Base-by-base conservation (phyloP, 1,139 yeast species). In the Taiozyma sp. region DNA sequence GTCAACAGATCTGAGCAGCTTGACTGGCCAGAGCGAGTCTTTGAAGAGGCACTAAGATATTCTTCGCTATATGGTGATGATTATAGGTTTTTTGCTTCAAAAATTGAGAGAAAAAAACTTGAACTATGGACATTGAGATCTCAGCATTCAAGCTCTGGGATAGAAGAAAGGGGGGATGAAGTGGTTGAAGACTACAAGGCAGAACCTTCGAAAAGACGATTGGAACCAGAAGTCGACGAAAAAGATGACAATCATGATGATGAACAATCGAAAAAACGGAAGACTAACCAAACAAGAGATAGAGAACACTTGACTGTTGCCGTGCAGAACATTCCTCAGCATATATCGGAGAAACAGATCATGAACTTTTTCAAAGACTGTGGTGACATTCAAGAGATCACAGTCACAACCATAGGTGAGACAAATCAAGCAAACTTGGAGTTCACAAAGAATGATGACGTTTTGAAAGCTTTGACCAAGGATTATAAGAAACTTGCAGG, bases 381-480 rank as follows among this genome's bases (percentile, higher is more conserved):
- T 67, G 95, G 95, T 1, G 70, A 70, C 2, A 68, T 83, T 2
- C 57, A 65, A 7, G 67, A 73, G 8, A 58, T 74, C 14, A 66
- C 64, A 9, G 50, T 72, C 1, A 56, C 71, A 6, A 61, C 64
- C 2, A 50, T 69, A 0, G 53, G 59, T 3, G 62, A 56, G 24
- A 59, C 48, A 22, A 54, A 64, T 3, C 62, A 68, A 43, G 84
- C 84, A 0, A 68, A 76, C 7, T 60, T 87, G 4, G 95, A 87
- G 59, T 83, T 87, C 57, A 56, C 70, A 0, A 64, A 62, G 6
- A 77, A 76, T 49, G 68, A 68, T n/a, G 81, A 74, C 42, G 76
- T 83, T 2, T 66, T 81, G 13, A 67, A 84, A 2, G 88, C 91
- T 0, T 64, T 85, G 46, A 83, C 91, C 0, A 81, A 77, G 55